Evolutionary conservation across 306 rosid genomes (phyloP).

Genomic region (Ormosia emarginata): DNA sequence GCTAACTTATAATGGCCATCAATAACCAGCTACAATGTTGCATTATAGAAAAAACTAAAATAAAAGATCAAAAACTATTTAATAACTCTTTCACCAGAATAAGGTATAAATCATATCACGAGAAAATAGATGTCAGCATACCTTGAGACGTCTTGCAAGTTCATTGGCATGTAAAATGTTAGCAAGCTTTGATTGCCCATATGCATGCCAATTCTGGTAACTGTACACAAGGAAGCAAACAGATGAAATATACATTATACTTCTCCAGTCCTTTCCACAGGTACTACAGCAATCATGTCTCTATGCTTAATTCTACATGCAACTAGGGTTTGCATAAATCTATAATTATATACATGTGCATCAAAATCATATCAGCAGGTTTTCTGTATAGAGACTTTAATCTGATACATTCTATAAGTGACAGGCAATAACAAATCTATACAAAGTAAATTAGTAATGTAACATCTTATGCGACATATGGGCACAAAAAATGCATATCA

Average conservation of each 20-base stretch:
- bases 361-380: not conserved
- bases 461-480: not conserved
- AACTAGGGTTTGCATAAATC: not conserved
- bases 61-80: too few species aligned
- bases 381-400: not conserved
- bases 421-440: not conserved
- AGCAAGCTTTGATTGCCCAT: constrained; percentile 89
- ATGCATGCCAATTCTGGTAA: constrained; percentile 51
- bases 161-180: constrained; percentile 82
- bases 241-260: not conserved
- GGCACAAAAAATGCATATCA: not conserved
- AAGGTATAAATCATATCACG: not conserved
- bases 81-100: not conserved
- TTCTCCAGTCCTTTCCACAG: not conserved
- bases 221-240: constrained; percentile 32
- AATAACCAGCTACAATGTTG: not conserved
- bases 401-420: not conserved
- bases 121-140: constrained; percentile 17
- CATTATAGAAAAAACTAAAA: not conserved
- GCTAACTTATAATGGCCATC: not conserved
- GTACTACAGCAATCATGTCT: not conserved
- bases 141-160: constrained; percentile 64
- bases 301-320: not conserved
- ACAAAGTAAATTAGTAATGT: not conserved
- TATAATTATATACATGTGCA: not conserved